phyloP scores from a whole-genome alignment of 2,329 filamentous ascomycete species.

The Fusarium subtropicale region DNA sequence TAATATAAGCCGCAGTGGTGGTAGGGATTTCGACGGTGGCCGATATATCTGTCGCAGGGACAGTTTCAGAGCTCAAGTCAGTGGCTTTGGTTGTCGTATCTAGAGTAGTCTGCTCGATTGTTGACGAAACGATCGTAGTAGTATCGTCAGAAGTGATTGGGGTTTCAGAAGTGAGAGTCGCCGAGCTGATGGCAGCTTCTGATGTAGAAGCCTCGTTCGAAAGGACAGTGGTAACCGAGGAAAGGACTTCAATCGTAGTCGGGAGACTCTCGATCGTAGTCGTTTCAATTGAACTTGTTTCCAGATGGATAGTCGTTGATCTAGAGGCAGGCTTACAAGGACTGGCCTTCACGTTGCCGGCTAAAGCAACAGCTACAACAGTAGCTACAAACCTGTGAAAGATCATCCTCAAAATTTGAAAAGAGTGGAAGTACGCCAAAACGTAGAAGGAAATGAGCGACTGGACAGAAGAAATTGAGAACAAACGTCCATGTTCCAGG shows the following conservation, averaged over 20 bases:
- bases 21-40: neutral
- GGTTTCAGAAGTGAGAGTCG: neutral
- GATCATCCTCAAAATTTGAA: slow-evolving; percentile 21
- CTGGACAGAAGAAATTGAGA: neutral
- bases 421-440: neutral
- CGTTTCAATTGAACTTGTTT: neutral
- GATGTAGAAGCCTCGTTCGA: slow-evolving; percentile 21
- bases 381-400: neutral
- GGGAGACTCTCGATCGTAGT: neutral
- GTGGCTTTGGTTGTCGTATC: neutral
- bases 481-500: too few species aligned
- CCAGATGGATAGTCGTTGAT: neutral
- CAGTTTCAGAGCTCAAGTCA: neutral
- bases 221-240: slow-evolving; percentile 42
- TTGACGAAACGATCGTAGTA: neutral
- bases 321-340: neutral
- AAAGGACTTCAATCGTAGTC: neutral
- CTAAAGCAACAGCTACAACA: neutral
- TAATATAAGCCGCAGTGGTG: neutral
- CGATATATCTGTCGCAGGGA: neutral
- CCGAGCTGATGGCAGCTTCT: neutral
- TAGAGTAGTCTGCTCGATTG: neutral
- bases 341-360: neutral
- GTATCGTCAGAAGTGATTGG: fast-evolving
- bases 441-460: neutral